Evolutionary conservation across 177 flowering plant genomes (phyloP).

Genomic region (Vitis hybrid): DNA sequence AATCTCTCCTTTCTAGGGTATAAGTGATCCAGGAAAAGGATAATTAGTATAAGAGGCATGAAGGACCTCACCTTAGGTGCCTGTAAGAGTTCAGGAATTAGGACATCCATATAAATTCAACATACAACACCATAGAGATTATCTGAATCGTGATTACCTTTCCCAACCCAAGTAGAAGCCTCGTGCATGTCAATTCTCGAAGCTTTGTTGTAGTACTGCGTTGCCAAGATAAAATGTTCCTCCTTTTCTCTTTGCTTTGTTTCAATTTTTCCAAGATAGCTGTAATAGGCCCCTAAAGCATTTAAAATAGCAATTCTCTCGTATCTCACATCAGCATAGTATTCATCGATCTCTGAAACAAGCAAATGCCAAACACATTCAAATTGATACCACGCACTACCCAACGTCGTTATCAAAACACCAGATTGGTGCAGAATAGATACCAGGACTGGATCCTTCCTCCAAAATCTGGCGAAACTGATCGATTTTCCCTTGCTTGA

Average conservation of each 20-base stretch:
- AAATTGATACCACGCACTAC: neutral
- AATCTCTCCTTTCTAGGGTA: no score
- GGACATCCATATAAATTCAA: neutral
- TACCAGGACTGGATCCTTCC: slow-evolving; percentile 98
- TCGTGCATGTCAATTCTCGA: slow-evolving; percentile 95
- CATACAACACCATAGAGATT: neutral
- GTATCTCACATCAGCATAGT: slow-evolving; percentile 88
- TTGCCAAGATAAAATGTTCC: slow-evolving; percentile 77
- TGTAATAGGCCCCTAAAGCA: slow-evolving; percentile 91
- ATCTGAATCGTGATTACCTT: slow-evolving; percentile 47
- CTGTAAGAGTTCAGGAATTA: no score
- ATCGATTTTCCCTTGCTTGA: slow-evolving; percentile 88
- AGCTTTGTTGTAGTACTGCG: slow-evolving; percentile 91
- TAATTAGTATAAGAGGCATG: no score
- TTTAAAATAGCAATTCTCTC: slow-evolving; percentile 94
- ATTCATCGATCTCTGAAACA: slow-evolving; percentile 89
- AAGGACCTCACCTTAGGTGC: no score
- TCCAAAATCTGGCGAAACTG: slow-evolving; percentile 89
- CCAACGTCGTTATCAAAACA: neutral
- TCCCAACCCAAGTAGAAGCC: slow-evolving; percentile 98
- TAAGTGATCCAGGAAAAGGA: no score
- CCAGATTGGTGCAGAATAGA: neutral
- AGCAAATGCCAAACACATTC: neutral
- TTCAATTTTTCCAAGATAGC: slow-evolving; percentile 91
- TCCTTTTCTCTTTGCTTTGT: slow-evolving; percentile 86